Percentiles rank a stretch among this genome's conserved stretches.
Evolutionary conservation across 176 grass and related monocot genomes (phyloP).

Genomic region (Bromus sterilis): DNA sequence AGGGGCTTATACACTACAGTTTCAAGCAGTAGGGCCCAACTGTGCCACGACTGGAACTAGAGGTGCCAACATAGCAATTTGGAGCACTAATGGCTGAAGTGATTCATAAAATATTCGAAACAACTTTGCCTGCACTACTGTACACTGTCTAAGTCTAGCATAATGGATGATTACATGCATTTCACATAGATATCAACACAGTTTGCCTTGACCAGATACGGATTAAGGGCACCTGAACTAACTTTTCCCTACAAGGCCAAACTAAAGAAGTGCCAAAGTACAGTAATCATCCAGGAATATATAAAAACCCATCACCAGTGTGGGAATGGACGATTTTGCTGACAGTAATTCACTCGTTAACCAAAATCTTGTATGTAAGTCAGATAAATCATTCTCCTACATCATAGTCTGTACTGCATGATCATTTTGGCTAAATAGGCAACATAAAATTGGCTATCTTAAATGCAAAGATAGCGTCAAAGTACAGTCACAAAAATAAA

Average conservation of each 20-base stretch:
- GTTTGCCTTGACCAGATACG: neutral
- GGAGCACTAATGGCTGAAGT: neutral
- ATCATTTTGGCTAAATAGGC: neutral
- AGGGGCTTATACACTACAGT: neutral
- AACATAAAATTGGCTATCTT: neutral
- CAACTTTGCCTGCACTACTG: neutral
- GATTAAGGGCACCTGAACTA: neutral
- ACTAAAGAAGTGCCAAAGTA: too few relatives aligned
- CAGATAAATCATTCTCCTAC: neutral
- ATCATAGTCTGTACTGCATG: neutral
- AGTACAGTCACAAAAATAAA: neutral
- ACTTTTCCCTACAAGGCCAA: neutral
- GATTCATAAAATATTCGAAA: neutral
- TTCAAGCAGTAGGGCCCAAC: neutral
- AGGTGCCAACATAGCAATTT: neutral
- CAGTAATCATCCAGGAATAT: too few relatives aligned
- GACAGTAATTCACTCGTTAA: neutral
- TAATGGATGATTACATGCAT: neutral
- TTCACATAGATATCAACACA: neutral
- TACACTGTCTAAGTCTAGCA: neutral
- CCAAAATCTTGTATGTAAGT: neutral
- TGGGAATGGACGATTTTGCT: neutral
- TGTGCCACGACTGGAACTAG: neutral
- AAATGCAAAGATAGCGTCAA: neutral
- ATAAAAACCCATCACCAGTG: neutral